Conservation (phyloP, 2,329 filamentous ascomycete species). For the Biscogniauxia sp. region DNA sequence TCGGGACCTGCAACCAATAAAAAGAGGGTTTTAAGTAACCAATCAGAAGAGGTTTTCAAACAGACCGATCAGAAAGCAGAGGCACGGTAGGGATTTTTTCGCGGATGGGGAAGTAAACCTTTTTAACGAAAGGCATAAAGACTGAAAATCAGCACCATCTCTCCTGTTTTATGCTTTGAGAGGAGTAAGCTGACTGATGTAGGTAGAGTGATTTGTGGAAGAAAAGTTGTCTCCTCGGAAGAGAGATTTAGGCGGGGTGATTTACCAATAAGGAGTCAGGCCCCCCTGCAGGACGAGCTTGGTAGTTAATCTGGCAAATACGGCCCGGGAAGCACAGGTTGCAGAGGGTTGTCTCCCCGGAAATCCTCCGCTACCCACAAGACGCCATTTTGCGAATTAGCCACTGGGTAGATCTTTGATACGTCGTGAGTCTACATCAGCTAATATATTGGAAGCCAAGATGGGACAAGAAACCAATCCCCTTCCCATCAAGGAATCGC, state of each 20-base stretch:
- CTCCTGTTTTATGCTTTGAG: not conserved
- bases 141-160: not conserved
- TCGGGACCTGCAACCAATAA: too few relatives aligned
- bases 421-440: constrained; percentile 10
- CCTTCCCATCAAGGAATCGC: constrained; percentile 19
- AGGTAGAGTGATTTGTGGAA: constrained; percentile 7
- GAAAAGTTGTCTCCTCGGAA: not conserved
- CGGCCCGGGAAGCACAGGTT: constrained; percentile 24
- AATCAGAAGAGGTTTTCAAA: too few relatives aligned
- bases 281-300: constrained; percentile 2
- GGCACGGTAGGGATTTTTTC: too few relatives aligned
- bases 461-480: constrained; percentile 25
- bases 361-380: constrained; percentile 6
- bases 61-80: too few relatives aligned
- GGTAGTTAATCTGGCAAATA: constrained; percentile 29
- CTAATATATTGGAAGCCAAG: constrained; percentile 24
- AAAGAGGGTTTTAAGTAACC: too few relatives aligned
- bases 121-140: too few relatives aligned
- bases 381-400: constrained; percentile 4
- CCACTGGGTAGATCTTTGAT: constrained; percentile 14
- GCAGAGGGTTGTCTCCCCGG: constrained; percentile 3
- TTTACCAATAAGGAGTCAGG: not conserved
- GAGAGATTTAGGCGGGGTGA: constrained; percentile 13
- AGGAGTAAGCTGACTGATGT: not conserved
- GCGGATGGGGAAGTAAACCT: too few relatives aligned